phyloP scores from a whole-genome alignment of 352 stramenopile genomes.

The Phytophthora ramorum region DNA sequence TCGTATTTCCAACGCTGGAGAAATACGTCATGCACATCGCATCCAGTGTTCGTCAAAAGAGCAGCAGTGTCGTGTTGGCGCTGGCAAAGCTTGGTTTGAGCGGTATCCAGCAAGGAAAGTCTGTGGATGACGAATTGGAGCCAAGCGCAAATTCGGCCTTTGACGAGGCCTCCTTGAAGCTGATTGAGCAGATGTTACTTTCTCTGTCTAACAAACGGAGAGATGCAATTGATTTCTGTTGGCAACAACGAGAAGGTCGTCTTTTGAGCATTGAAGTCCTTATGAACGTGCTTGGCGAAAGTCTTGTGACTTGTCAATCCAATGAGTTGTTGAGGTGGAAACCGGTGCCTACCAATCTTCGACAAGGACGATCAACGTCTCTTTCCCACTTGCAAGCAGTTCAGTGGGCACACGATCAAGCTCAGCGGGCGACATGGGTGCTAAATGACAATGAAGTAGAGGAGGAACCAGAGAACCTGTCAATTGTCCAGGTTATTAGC shows the following conservation, averaged over 20 bases:
- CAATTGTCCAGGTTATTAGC: slow-evolving; percentile 26
- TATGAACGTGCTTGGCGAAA: slow-evolving; percentile 49
- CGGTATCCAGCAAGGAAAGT: not conserved
- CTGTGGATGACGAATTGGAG: not conserved
- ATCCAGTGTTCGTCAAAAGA: slow-evolving; percentile 68
- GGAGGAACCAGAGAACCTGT: slow-evolving; percentile 6
- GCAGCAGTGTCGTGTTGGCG: slow-evolving; percentile 55
- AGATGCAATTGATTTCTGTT: slow-evolving; percentile 42
- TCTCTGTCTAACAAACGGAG: slow-evolving; percentile 38
- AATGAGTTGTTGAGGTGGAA: slow-evolving; percentile 14
- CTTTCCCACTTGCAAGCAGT: slow-evolving; percentile 10
- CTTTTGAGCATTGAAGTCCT: slow-evolving; percentile 74
- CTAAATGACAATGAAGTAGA: slow-evolving; percentile 11
- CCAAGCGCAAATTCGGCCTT: not conserved
- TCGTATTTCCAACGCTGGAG: slow-evolving; percentile 76
- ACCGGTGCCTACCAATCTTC: not conserved
- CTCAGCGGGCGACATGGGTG: slow-evolving; percentile 48
- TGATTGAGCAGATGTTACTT: slow-evolving; percentile 62
- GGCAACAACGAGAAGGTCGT: slow-evolving; percentile 73
- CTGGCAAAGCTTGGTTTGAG: slow-evolving; percentile 44
- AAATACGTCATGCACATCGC: slow-evolving; percentile 78
- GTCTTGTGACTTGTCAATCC: slow-evolving; percentile 15
- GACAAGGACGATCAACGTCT: not conserved
- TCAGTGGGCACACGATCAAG: slow-evolving; percentile 29
- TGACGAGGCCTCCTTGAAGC: slow-evolving; percentile 25